Evolutionary conservation across 345 rosid genomes (phyloP), one percentile per base, ranked within the genome.

Genomic region (Chamaenerion angustifolium): DNA sequence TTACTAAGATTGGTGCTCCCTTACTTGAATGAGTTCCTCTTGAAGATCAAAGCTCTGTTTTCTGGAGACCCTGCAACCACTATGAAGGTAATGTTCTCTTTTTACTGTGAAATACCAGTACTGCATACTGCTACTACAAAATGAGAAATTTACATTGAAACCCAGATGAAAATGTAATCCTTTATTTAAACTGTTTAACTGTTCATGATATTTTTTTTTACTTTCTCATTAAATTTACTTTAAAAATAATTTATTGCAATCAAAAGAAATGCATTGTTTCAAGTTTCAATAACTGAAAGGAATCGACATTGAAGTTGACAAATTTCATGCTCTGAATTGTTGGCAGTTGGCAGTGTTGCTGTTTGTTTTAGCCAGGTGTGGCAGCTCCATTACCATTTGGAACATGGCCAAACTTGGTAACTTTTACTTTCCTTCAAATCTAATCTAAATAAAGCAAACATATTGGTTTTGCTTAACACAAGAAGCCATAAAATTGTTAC

Each of bases 31-130:
- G 94, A 84, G 72, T 74, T 75, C 59, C 51, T 87, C 7, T 19
- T 76, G 57, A 86, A 75, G 63, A 64, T 87, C 14, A 79, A 65
- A 62, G 81, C 94, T 42, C 85, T 88, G 46, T 85, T 87, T 64
- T 80, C 90, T 37, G 98, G 96, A 45, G 96, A 92, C 59, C 90
- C 98, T 48, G 68, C 78, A 8, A 84, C 90, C 18, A 87, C 96
- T 0, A 87, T 92, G 81, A 92, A 87, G 88, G 98, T 21, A 21
- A 21, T 21, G 25, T 2, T 4, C 4, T 21, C 25, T 21, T 21
- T 21, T 21, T 21, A 21, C 25, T 2, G 25, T 4, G 25, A 21
- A 21, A 21, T 21, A 21, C 25, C 25, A 21, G 25, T 21, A 21
- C 2, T 21, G 25, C 25, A 21, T 21, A 4, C 25, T 21, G 25